A percentile compares a stretch with the other conserved stretches of the same genome.
Evolutionary conservation across 768 basidiomycete genomes (phyloP).

Genomic region (Austroboletus festivus): DNA sequence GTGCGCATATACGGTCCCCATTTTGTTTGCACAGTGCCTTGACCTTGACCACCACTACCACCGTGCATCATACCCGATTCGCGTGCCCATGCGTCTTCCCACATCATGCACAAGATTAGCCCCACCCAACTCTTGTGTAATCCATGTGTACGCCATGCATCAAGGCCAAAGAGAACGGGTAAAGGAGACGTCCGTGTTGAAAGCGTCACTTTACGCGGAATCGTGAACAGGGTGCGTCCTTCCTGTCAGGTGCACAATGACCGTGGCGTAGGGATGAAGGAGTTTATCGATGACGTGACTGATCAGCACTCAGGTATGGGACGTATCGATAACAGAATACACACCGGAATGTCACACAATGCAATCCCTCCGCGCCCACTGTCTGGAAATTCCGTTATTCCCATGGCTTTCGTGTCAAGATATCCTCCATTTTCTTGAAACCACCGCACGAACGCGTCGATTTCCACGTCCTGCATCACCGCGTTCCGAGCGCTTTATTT

Average conservation of each 20-base stretch:
- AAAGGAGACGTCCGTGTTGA: constrained; percentile 76
- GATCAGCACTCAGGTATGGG: too few species aligned
- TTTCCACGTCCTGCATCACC: constrained; percentile 8
- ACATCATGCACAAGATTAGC: constrained; percentile 93
- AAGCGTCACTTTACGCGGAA: constrained; percentile 75
- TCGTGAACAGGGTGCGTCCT: constrained; percentile 73
- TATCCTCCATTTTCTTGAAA: constrained; percentile 50
- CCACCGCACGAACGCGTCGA: constrained; percentile 51
- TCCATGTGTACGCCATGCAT: constrained; percentile 58
- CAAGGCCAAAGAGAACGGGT: constrained; percentile 52
- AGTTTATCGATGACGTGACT: too few species aligned
- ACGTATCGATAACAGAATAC: constrained; percentile 12
- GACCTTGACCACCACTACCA: constrained; percentile 1
- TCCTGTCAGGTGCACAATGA: constrained; percentile 40
- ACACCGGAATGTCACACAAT: constrained; percentile 66
- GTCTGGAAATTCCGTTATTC: constrained; percentile 43
- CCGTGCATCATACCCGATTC: constrained; percentile 57
- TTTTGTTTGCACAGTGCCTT: neutral
- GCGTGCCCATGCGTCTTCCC: constrained; percentile 70
- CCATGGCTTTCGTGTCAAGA: constrained; percentile 46
- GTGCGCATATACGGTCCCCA: constrained; percentile 31
- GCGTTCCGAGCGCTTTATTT: neutral
- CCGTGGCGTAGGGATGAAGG: too few species aligned
- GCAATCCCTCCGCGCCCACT: constrained; percentile 77
- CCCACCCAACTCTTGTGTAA: constrained; percentile 80